Percentiles rank a stretch among this genome's conserved stretches.
Conservation (phyloP, 2,329 filamentous ascomycete genomes). For the Aspergillus costaricaensis region DNA sequence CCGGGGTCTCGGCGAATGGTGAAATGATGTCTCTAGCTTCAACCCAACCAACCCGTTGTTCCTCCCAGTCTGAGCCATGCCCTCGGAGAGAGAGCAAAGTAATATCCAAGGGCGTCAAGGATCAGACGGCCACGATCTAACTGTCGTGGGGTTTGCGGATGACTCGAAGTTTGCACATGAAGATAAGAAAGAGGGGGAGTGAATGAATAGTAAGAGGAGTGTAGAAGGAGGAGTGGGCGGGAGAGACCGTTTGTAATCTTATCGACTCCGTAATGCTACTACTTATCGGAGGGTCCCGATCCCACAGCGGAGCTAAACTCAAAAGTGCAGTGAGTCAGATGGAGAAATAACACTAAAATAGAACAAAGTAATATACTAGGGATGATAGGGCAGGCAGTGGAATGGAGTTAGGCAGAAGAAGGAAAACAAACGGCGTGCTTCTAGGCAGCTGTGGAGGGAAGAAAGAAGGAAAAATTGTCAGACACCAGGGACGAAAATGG, state of each 20-base stretch:
- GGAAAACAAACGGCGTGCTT: not conserved
- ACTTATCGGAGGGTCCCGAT: conserved; percentile 13
- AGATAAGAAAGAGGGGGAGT: not conserved
- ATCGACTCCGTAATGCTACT: conserved; percentile 9
- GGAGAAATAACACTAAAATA: conserved; percentile 3
- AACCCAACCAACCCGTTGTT: conserved; percentile 35
- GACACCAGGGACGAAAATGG: conserved; percentile 12
- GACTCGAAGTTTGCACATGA: not conserved
- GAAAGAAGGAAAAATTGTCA: conserved; percentile 10
- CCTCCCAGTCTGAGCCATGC: conserved; percentile 43
- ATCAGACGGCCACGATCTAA: not conserved
- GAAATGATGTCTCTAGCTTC: conserved; percentile 44
- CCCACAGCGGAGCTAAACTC: conserved; percentile 8
- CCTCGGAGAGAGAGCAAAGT: conserved; percentile 29
- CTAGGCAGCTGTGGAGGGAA: not conserved
- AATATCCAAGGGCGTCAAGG: conserved; percentile 6
- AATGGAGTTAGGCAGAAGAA: not conserved
- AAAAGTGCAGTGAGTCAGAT: conserved; percentile 8
- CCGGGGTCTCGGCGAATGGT: conserved; percentile 26
- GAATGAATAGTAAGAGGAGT: not conserved
- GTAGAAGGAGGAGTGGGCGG: not conserved
- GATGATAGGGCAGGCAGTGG: not conserved
- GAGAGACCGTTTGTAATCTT: conserved; percentile 14
- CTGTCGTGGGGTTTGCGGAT: not conserved
- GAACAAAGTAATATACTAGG: not conserved